A percentile compares a stretch with the other conserved stretches of the same genome.
These are phyloP conservation scores for Solanum tarapatanum DNA, from an alignment of 257 asterid species.

Conservation along the genomic window DNA sequence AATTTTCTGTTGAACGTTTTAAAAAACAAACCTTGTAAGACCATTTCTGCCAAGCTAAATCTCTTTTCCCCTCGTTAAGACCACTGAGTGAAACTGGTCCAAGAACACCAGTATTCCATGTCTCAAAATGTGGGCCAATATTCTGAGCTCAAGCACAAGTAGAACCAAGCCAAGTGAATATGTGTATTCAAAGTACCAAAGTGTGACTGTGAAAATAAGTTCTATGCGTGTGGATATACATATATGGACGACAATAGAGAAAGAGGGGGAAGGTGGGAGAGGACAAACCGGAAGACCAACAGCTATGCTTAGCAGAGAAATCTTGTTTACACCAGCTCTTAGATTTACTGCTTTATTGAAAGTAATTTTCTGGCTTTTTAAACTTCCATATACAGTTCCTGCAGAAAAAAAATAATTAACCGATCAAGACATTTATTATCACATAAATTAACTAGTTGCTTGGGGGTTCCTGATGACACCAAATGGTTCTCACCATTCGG, in stretches of 20 bases:
- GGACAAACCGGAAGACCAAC: slow-evolving; percentile 22
- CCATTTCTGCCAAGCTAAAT: slow-evolving; percentile 97
- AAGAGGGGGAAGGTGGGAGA: not conserved
- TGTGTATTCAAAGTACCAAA: not conserved
- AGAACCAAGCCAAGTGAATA: not conserved
- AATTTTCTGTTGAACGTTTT: not conserved
- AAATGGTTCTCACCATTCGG: not conserved
- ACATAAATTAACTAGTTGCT: not conserved
- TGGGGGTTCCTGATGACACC: not conserved
- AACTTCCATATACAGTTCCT: slow-evolving; percentile 18
- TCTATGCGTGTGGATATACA: not conserved
- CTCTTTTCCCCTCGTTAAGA: slow-evolving; percentile 82
- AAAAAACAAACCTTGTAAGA: slow-evolving; percentile 51
- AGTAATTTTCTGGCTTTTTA: slow-evolving; percentile 12
- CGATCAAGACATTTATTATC: not conserved
- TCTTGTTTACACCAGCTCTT: slow-evolving; percentile 15
- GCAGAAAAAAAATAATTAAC: not conserved
- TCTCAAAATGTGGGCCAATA: slow-evolving; percentile 18
- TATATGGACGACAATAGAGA: not conserved
- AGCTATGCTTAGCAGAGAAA: slow-evolving; percentile 17
- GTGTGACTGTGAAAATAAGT: not conserved
- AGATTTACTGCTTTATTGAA: slow-evolving; percentile 6
- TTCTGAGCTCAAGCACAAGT: not conserved
- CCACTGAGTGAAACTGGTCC: slow-evolving; percentile 94
- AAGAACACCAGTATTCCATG: slow-evolving; percentile 57